Evolutionary conservation across 768 basidiomycete genomes (phyloP), one percentile per base, ranked within the genome.

Genomic region (Mycena rebaudengoi): DNA sequence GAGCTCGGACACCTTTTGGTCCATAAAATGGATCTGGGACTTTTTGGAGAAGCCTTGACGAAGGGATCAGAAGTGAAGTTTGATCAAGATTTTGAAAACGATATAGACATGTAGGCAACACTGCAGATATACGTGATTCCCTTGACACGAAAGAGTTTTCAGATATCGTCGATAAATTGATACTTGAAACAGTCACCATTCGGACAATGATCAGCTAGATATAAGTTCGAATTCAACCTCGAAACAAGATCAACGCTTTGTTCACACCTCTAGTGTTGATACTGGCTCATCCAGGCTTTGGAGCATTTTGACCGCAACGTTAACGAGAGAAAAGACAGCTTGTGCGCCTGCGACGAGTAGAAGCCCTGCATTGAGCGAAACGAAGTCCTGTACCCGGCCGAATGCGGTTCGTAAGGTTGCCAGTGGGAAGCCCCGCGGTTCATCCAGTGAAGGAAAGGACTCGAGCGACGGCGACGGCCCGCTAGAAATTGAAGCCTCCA

Each of bases 241-340:
- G 43, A 61, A 5, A 21, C 26, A 14, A 33, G 67, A 40, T 6
- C 52, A 16, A 13, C 21, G 7, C 20, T 21, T 39, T 41, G 7
- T 1, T 69, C 80, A 14, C 64, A 87, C 88, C 82, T 90, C 81
- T 13, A 88, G 73, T 5, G 85, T 80, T 5, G 86, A 83, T 13
- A 89, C 84, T 1, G 88, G 89, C 12, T 83, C 78, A 63, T 88
- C 85, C 5, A 89, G 75, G 20, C 73, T 76, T 60, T 87, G 85
- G 61, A 92, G 74, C 62, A 79, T 80, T 75, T 92, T 91, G 43
- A 92, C 90, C 6, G 83, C 76, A 4, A 88, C 77, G 51, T 87
- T 87, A 82, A 90, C 88, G 28, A 83, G 71, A 7, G 88, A 81
- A 37, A 89, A 83, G 74, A 88, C 88, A 14, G 87, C 76, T 70